Conservation (phyloP, 108 stramenopile species). For the Seminavis robusta region DNA sequence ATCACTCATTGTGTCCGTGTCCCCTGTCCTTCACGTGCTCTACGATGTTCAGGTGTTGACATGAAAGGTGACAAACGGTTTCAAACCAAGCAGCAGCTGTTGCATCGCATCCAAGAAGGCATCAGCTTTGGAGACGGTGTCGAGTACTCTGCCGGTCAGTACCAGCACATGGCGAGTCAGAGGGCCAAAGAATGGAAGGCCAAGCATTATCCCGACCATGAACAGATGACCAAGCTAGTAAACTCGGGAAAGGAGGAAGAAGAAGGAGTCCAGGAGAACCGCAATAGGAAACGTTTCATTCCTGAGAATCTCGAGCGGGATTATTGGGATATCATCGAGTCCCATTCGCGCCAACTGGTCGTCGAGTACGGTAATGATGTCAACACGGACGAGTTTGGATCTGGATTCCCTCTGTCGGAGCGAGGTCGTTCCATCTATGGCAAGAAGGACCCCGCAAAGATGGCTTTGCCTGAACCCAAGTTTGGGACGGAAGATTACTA, state of each 20-base stretch:
- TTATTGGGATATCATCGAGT: constrained; percentile 96
- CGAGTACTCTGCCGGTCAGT: constrained; percentile 75
- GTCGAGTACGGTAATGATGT: constrained; percentile 98
- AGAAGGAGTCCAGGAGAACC: constrained; percentile 2
- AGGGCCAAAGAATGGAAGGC: constrained; percentile 67
- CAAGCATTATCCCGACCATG: constrained; percentile 50
- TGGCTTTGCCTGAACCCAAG: constrained; percentile 56
- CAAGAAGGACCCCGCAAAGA: constrained; percentile 34
- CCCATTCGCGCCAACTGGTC: constrained; percentile 38
- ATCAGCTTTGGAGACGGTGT: constrained; percentile 91
- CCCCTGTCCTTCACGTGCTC: neutral
- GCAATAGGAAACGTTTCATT: constrained; percentile 32
- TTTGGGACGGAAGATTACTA: constrained; percentile 87
- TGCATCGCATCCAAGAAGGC: constrained; percentile 86
- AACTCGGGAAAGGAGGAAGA: constrained; percentile 2
- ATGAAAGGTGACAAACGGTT: constrained; percentile 59
- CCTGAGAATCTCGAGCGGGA: constrained; percentile 81
- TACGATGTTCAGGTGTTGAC: constrained; percentile 43
- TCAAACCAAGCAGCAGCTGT: constrained; percentile 79
- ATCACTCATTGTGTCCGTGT: constrained; percentile 6
- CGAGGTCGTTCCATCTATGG: constrained; percentile 68
- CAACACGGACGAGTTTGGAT: constrained; percentile 80
- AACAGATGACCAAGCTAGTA: constrained; percentile 17
- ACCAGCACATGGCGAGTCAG: constrained; percentile 59
- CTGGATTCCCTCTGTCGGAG: constrained; percentile 86